Evolutionary conservation across 2,329 filamentous ascomycete genomes (phyloP), one percentile per base, ranked within the genome.

Genomic region (Colletotrichum orchidophilum): DNA sequence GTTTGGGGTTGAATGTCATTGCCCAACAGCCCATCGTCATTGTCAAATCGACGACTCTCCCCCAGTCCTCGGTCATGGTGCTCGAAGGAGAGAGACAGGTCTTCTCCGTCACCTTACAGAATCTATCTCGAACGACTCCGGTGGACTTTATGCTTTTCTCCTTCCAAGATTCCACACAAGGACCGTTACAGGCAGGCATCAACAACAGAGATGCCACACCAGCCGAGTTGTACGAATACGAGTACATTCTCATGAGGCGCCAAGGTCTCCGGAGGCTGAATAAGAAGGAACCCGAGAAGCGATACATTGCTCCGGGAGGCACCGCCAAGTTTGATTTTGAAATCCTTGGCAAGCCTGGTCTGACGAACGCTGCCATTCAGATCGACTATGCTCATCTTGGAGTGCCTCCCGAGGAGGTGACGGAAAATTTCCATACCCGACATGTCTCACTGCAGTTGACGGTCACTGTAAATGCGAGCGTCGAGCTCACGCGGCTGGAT

Each of bases 331-430:
- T 97, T 76, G 90, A 93, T 13, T 92, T 98, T 74, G 93, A 97
- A 79, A 91, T 98, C 15, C 85, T 96, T 24, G 96, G 96, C 58
- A 95, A 96, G 77, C 92, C 95, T 9, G 95, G 95, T 0, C 85
- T 98, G 49, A 95, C 93, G 8, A 90, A 90, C 73, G 95, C 92
- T 0, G 87, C 90, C 3, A 91, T 97, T 18, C 93, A 97, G 75
- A 90, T 97, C 70, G 93, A 97, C 81, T 98, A 97, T 78, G 94
- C 93, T 3, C 87, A 93, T 78, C 86, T 97, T n/a, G 94, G 94
- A 1, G 87, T 90, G 35, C 85, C 91, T 5, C 86, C 86, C n/a
- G 87, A 89, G 13, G 90, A 95, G 67, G 83, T 95, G 2, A 86
- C 88, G 27, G 91, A 92, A 42, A 87, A 90, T 39, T 97, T 97